These are phyloP conservation scores for Chlamydomonas asymmetrica DNA, from an alignment of 139 green algal genomes.

Conservation along the genomic window DNA sequence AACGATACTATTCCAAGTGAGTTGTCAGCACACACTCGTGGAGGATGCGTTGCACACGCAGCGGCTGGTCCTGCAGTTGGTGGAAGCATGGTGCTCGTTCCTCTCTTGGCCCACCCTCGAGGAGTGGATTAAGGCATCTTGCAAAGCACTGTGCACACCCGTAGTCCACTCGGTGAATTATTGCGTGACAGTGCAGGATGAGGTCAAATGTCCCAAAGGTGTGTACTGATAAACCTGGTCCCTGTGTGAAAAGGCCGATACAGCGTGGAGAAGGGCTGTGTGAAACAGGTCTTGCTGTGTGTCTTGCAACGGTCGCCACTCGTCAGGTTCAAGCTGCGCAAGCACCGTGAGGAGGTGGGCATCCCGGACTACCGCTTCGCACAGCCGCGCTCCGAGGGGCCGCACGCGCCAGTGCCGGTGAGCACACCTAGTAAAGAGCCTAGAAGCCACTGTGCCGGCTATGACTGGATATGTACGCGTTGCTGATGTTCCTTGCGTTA, in stretches of 20 bases:
- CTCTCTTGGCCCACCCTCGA: not conserved
- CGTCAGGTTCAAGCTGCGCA: slow-evolving; percentile 27
- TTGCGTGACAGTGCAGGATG: not conserved
- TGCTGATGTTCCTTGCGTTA: no score
- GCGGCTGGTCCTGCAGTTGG: not conserved
- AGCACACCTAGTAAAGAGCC: not conserved
- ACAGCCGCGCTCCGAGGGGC: slow-evolving; percentile 39
- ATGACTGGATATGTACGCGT: no score
- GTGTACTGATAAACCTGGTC: not conserved
- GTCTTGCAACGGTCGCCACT: not conserved
- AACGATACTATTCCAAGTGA: not conserved
- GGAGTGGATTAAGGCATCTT: no score
- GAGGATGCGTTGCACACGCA: not conserved
- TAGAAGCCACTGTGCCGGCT: not conserved
- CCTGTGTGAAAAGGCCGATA: not conserved
- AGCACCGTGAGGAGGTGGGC: slow-evolving; percentile 15
- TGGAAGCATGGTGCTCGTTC: not conserved
- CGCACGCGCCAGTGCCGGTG: slow-evolving; percentile 19
- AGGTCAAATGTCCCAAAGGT: not conserved
- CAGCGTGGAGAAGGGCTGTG: not conserved
- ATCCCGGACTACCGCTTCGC: slow-evolving; percentile 38
- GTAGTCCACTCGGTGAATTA: not conserved
- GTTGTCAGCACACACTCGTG: not conserved
- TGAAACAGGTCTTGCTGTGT: not conserved
- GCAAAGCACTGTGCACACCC: not conserved